Percentiles rank a stretch among this genome's conserved stretches.
Evolutionary conservation across 106 monocot species (phyloP).

Genomic region (Hemerocallis citrina): DNA sequence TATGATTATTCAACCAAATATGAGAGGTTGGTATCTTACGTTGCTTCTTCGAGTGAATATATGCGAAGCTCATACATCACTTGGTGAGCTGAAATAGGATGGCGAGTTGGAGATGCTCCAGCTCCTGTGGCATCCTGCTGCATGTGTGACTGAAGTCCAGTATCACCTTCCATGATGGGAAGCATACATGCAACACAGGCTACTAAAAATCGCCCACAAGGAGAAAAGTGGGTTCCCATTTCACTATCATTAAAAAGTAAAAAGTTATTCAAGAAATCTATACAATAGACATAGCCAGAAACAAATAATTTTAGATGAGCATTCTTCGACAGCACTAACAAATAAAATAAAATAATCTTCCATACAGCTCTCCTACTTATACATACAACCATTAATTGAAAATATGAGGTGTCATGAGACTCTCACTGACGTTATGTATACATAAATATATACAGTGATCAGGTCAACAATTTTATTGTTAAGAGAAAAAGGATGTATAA

Average conservation of each 20-base stretch:
- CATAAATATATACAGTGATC: too few relatives aligned
- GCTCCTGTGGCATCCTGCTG: conserved; percentile 47
- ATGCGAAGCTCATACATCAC: conserved; percentile 95
- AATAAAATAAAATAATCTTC: too few relatives aligned
- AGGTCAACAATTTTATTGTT: not conserved
- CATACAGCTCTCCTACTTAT: too few relatives aligned
- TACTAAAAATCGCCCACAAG: conserved; percentile 91
- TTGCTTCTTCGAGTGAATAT: conserved; percentile 90
- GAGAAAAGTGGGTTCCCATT: conserved; percentile 99
- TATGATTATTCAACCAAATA: too few relatives aligned
- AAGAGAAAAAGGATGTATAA: not conserved
- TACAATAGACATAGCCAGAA: not conserved
- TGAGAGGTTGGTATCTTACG: conserved; percentile 33
- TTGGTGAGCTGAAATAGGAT: conserved; percentile 72
- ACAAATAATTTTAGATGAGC: not conserved
- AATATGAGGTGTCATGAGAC: too few relatives aligned
- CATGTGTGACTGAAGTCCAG: conserved; percentile 48
- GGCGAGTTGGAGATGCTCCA: conserved; percentile 83
- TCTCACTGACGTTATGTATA: too few relatives aligned
- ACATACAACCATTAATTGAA: too few relatives aligned
- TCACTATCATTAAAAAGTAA: conserved; percentile 48
- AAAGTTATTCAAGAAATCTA: not conserved
- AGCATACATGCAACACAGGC: conserved; percentile 95
- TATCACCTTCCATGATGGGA: conserved; percentile 72
- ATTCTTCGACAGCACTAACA: too few relatives aligned